Conservation (phyloP, 1,284 basidiomycete genomes). For the Heterobasidion parviporum region DNA sequence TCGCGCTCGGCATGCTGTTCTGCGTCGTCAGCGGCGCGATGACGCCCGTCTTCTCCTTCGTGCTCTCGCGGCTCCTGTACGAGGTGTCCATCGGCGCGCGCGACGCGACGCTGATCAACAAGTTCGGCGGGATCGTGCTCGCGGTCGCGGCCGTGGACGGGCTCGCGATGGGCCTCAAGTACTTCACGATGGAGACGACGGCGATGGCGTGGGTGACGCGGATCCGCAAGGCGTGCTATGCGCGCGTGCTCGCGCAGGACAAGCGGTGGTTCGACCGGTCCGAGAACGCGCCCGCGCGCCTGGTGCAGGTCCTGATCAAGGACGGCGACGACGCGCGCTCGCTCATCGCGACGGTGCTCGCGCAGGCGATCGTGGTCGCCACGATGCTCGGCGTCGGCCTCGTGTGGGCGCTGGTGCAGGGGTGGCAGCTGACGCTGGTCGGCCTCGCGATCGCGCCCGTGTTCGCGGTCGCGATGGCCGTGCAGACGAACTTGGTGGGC, state of each 20-base stretch:
- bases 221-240: slow-evolving; percentile 56
- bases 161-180: slow-evolving; percentile 63
- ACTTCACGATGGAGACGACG: slow-evolving; percentile 68
- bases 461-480: slow-evolving; percentile 66
- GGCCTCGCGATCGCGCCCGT: slow-evolving; percentile 84
- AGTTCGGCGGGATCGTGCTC: slow-evolving; percentile 61
- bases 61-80: slow-evolving; percentile 78
- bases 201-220: slow-evolving; percentile 72
- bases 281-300: slow-evolving; percentile 50
- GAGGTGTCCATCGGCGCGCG: slow-evolving; percentile 68
- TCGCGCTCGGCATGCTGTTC: slow-evolving; percentile 61
- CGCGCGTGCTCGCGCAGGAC: slow-evolving; percentile 71
- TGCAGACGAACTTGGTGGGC: slow-evolving; percentile 65
- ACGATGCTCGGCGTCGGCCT: slow-evolving; percentile 82
- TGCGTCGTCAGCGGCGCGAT: slow-evolving; percentile 70
- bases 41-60: slow-evolving; percentile 88
- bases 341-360: slow-evolving; percentile 70
- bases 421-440: slow-evolving; percentile 92
- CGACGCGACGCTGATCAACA: slow-evolving; percentile 59
- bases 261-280: slow-evolving; percentile 84
- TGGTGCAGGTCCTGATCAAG: slow-evolving; percentile 83
- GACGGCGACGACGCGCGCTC: slow-evolving; percentile 87
- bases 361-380: slow-evolving; percentile 64
- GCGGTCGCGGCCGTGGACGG: slow-evolving; percentile 73
- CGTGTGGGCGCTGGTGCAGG: slow-evolving; percentile 79